These are phyloP conservation scores for Sugiyamaella neomexicana DNA, from an alignment of 1,139 yeast species.

Conservation along the genomic window DNA sequence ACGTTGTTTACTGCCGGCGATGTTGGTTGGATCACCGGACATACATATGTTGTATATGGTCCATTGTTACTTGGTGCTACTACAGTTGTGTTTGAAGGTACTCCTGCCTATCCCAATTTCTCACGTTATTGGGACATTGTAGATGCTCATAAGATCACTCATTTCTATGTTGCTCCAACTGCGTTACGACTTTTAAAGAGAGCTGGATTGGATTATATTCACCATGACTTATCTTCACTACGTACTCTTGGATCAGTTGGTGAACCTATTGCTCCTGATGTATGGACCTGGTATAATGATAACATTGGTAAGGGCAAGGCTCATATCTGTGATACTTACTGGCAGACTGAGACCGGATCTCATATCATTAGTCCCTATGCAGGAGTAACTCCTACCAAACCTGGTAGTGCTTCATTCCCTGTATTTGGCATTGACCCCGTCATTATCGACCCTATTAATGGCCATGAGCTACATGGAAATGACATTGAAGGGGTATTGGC, in stretches of 20 bases:
- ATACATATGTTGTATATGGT: slow-evolving; percentile 91
- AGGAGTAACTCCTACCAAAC: slow-evolving; percentile 91
- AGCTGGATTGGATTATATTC: slow-evolving; percentile 70
- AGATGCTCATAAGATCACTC: slow-evolving; percentile 73
- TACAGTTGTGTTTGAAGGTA: slow-evolving; percentile 90
- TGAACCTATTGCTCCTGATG: slow-evolving; percentile 90
- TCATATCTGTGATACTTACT: slow-evolving; percentile 84
- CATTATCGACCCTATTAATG: slow-evolving; percentile 87
- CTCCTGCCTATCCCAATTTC: slow-evolving; percentile 94
- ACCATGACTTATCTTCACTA: slow-evolving; percentile 62
- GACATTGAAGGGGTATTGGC: slow-evolving; percentile 97
- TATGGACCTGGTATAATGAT: slow-evolving; percentile 90
- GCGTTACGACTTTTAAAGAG: slow-evolving; percentile 80
- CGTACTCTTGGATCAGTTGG: slow-evolving; percentile 85
- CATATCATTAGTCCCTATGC: slow-evolving; percentile 94
- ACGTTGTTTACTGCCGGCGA: slow-evolving; percentile 97
- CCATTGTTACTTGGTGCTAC: slow-evolving; percentile 88
- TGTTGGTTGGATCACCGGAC: slow-evolving; percentile 99
- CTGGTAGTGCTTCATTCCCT: slow-evolving; percentile 95
- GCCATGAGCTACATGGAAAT: slow-evolving; percentile 77
- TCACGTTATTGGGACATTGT: slow-evolving; percentile 95
- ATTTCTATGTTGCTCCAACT: slow-evolving; percentile 88
- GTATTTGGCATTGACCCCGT: slow-evolving; percentile 90
- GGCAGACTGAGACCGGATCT: slow-evolving; percentile 98
- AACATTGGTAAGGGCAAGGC: slow-evolving; percentile 81